Conservation (phyloP, 2,329 filamentous ascomycete species). For the Chrysoporthe puriensis region DNA sequence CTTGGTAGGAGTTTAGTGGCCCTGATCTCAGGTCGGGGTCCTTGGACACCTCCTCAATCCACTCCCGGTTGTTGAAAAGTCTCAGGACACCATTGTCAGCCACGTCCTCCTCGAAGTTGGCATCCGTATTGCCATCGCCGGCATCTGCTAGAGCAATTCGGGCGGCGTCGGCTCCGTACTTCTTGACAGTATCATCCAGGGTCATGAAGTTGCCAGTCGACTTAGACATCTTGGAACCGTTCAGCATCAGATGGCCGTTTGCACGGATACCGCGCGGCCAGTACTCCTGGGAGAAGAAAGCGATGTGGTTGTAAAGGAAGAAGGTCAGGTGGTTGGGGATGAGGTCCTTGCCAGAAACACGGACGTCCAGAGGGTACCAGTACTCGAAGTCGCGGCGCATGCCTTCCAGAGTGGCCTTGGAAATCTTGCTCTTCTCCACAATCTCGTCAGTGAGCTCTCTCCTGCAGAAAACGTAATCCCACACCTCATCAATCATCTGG, state of each 20-base stretch:
- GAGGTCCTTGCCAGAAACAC: slow-evolving; percentile 88
- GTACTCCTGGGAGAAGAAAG: slow-evolving; percentile 84
- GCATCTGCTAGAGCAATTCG: slow-evolving; percentile 60
- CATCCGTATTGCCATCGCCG: slow-evolving; percentile 91
- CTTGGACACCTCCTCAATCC: slow-evolving; percentile 84
- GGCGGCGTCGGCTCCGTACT: slow-evolving; percentile 88
- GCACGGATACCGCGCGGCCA: slow-evolving; percentile 86
- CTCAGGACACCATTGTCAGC: slow-evolving; percentile 90
- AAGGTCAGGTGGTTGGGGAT: slow-evolving; percentile 95
- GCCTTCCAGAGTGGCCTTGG: slow-evolving; percentile 71
- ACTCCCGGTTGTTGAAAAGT: slow-evolving; percentile 78
- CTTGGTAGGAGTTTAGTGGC: slow-evolving; percentile 76
- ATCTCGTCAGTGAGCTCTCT: slow-evolving; percentile 70
- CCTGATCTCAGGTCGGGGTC: slow-evolving; percentile 77
- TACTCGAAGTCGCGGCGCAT: slow-evolving; percentile 95
- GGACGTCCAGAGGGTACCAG: slow-evolving; percentile 91
- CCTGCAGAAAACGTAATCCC: slow-evolving; percentile 92
- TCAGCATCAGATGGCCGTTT: slow-evolving; percentile 92
- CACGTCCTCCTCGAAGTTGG: slow-evolving; percentile 95
- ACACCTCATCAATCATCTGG: slow-evolving; percentile 93
- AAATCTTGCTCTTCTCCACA: slow-evolving; percentile 68
- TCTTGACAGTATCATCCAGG: slow-evolving; percentile 79
- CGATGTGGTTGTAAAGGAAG: slow-evolving; percentile 91
- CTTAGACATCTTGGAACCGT: slow-evolving; percentile 99
- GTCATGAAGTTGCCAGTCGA: slow-evolving; percentile 98